A percentile compares a stretch with the other conserved stretches of the same genome.
Evolutionary conservation across 208 protist species (phyloP).

Genomic region (Acanthamoeba lugdunensis): DNA sequence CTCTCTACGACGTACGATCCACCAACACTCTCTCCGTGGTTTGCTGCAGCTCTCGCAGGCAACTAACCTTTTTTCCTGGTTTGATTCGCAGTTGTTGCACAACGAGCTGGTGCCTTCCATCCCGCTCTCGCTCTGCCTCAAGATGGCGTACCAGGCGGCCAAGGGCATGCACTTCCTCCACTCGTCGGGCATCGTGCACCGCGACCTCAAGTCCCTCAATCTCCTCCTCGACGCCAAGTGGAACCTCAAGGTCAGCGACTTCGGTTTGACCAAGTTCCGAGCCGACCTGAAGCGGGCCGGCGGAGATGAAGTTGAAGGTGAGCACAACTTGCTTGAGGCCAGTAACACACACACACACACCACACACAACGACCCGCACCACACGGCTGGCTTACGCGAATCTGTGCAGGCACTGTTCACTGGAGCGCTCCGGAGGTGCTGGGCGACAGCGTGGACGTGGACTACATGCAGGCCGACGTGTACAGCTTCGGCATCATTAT

Average conservation of each 20-base stretch:
- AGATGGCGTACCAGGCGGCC: constrained; percentile 36
- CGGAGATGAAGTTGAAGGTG: not conserved
- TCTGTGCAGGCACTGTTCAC: not conserved
- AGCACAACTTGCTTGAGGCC: not conserved
- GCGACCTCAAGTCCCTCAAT: constrained; percentile 55
- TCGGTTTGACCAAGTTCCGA: constrained; percentile 66
- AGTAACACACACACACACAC: not conserved
- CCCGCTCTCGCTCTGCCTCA: not conserved
- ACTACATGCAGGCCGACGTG: constrained; percentile 57
- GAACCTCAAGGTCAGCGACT: constrained; percentile 69
- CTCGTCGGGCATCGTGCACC: constrained; percentile 36
- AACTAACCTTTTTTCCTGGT: too few species aligned
- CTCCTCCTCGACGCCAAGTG: constrained; percentile 69
- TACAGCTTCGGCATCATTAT: constrained; percentile 54
- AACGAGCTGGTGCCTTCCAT: constrained; percentile 47
- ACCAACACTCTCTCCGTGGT: too few species aligned
- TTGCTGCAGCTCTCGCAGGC: not conserved
- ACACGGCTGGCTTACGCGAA: not conserved
- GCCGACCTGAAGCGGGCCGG: constrained; percentile 8
- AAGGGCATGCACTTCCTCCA: constrained; percentile 55
- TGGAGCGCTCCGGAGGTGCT: constrained; percentile 69
- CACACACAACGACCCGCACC: not conserved
- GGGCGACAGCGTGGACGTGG: not conserved
- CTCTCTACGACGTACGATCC: not conserved
- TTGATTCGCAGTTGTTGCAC: not conserved